Base-by-base conservation (phyloP, 176 grass and related monocot genomes). In the Thalia dealbata region DNA sequence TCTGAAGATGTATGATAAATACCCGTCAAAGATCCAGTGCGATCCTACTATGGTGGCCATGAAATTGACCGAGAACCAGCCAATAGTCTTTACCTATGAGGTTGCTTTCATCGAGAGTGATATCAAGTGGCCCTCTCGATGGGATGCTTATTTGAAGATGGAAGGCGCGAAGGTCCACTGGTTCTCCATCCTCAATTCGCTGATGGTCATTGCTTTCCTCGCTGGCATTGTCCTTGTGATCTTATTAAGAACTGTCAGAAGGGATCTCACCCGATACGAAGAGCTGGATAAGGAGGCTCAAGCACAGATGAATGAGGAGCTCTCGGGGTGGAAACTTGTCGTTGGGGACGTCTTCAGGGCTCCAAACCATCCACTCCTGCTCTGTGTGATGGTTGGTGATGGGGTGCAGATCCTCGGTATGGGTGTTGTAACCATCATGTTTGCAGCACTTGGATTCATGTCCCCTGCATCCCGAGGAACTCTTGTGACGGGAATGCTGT, bases 381-480 rank as follows among this genome's bases (percentile, higher is more conserved):
- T 88, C 13, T 88, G 85, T 44, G 85, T 87, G 1, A 54, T 88
- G 29, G 79, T 88, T 10, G 85, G 89, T 35, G 89, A 91, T 24
- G 89, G 85, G 12, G 85, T 88, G 30, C 85, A 83, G 59, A 91
- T 87, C 22, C 85, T 91, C 1, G 75, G 76, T 56, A 91, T 91
- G 89, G 80, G 56, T 42, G 74, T 81, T 21, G 85, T 80, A 59
- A 91, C 85, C 73, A 91, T 91, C 77, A 32, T 91, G n/a, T 91
- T 88, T 43, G 85, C 85, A 0, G 89, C 89, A 4, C 89, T 91
- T 35, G 89, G 89, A 43, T 91, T 91, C 89, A 85, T 91, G 89
- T 88, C 89, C 0, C 89, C 89, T 3, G 89, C 85, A 22, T 87
- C 82, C 18, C 76, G 82, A 0, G 88, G 88, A 64, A 64, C 85